Percentiles rank a stretch among this genome's conserved stretches.
Conservation (phyloP, 163 green algal genomes). For the Chlamydomonas reinhardtii region DNA sequence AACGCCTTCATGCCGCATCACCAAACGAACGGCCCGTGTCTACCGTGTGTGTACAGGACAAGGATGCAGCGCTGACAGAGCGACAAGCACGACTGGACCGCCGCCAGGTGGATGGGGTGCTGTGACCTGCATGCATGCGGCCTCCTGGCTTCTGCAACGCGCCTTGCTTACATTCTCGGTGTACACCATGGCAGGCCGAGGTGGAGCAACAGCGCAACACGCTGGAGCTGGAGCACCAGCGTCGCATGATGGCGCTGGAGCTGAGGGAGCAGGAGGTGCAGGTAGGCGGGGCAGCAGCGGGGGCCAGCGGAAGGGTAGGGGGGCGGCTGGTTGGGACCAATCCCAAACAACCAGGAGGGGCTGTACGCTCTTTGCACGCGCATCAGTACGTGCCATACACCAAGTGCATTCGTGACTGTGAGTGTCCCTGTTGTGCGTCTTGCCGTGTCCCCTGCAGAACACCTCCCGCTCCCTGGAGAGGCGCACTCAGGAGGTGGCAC, state of each 20-base stretch:
- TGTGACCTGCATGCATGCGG: too few species aligned
- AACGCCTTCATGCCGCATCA: too few species aligned
- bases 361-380: too few species aligned
- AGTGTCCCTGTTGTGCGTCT: too few species aligned
- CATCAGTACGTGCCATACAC: too few species aligned
- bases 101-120: constrained; percentile 52
- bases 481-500: constrained; percentile 15
- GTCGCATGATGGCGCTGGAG: constrained; percentile 35
- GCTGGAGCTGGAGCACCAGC: constrained; percentile 32
- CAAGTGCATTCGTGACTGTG: too few species aligned
- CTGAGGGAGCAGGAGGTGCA: constrained; percentile 31
- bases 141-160: too few species aligned
- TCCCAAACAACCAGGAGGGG: too few species aligned
- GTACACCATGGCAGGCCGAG: not conserved
- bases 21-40: too few species aligned
- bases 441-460: not conserved
- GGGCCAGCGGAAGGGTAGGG: not conserved
- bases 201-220: constrained; percentile 29
- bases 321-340: too few species aligned
- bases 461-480: constrained; percentile 10
- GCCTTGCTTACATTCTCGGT: too few species aligned
- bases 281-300: not conserved
- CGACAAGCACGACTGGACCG: constrained; percentile 72
- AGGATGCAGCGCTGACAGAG: constrained; percentile 68
- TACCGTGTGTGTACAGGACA: constrained; percentile 54